A percentile compares a stretch with the other conserved stretches of the same genome.
These are phyloP conservation scores for Colletotrichum costaricense DNA, from an alignment of 2,329 filamentous ascomycete genomes.

Conservation along the genomic window DNA sequence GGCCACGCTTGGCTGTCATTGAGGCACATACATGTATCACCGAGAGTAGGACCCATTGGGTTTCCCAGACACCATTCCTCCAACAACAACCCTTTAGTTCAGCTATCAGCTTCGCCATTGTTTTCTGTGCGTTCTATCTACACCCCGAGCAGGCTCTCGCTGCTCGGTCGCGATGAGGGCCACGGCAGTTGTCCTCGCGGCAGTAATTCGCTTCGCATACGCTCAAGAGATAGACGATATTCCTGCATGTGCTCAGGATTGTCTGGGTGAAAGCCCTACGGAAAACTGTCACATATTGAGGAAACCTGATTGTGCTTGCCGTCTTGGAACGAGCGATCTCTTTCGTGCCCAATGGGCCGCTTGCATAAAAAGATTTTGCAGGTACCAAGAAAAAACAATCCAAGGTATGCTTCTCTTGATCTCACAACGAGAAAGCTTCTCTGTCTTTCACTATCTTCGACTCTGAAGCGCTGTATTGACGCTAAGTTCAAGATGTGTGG, in stretches of 20 bases:
- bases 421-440: neutral
- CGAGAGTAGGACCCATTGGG: neutral
- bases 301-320: neutral
- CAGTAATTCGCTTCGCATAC: neutral
- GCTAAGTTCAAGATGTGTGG: neutral
- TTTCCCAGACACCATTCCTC: neutral
- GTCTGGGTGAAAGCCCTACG: neutral
- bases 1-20: neutral
- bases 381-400: neutral
- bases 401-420: neutral
- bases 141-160: neutral
- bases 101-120: neutral
- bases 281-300: neutral
- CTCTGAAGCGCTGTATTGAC: neutral
- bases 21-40: neutral
- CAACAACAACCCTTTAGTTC: neutral
- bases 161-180: neutral
- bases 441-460: neutral
- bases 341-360: neutral
- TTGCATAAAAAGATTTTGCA: neutral
- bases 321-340: neutral
- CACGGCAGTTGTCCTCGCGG: neutral
- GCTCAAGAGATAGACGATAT: neutral
- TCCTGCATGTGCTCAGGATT: neutral
- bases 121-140: neutral